Evolutionary conservation across 208 protist species (phyloP), one percentile per base, ranked within the genome.

Genomic region (Crithidia thermophila): DNA sequence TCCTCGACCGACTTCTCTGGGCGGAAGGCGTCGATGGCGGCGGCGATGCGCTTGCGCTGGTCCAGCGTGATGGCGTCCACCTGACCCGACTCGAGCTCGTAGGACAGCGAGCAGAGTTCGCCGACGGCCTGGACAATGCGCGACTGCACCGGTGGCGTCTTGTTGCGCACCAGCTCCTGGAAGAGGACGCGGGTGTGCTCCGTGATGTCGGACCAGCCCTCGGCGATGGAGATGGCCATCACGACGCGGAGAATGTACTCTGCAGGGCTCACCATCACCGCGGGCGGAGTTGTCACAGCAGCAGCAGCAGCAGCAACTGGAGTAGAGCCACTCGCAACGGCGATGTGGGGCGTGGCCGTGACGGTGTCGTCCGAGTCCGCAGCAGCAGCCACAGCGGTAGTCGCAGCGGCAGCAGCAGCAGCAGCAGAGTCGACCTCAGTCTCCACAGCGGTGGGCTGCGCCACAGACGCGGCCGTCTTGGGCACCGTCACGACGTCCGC

Each of bases 131-230:
- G 62, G 14, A 79, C 69, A 7, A 90, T 75, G 52, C 68, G 67
- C 23, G 84, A 73, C 75, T 90, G 84, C 42, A 67, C 37, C 27
- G 79, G 79, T n/a, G 73, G 37, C 23, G 75, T 71, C 16, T 61
- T 62, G 47, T 84, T 69, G 37, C 72, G 62, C 43, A 90, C 84
- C 23, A 86, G 51, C 21, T 76, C 67, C 34, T 63, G 69, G 68
- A 84, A 90, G 55, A 84, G 68, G 18, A 64, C 55, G 20, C 77
- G 73, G 2, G 75, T 67, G 72, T 71, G 63, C 64, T 89, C 78
- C 13, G 82, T 75, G 57, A 89, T 69, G 59, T 85, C 84, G 28
- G 79, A 80, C 84, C 84, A 89, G 11, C 76, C 75, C 52, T 85
- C 70, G 60, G 84, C 84, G 10, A 86, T 70, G 8, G 78, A 58